Conservation (phyloP, 495 filamentous ascomycete species). For the Penicillium diatomitis region DNA sequence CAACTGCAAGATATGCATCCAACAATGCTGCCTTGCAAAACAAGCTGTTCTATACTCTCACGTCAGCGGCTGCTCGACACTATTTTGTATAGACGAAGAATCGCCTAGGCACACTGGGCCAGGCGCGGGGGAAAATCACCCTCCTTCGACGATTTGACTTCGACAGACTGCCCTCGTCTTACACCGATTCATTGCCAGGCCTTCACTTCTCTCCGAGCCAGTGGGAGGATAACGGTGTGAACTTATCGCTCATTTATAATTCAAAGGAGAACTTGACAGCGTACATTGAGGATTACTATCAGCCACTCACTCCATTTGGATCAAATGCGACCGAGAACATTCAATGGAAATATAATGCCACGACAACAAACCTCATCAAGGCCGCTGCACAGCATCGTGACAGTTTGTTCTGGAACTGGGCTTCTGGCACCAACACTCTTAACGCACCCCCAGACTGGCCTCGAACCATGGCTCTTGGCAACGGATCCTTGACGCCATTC, state of each 20-base stretch:
- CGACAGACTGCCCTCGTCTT: conserved; percentile 20
- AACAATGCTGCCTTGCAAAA: conserved; percentile 31
- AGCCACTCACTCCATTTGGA: conserved; percentile 15
- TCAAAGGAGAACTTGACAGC: conserved; percentile 21
- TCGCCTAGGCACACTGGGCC: conserved; percentile 27
- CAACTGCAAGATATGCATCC: conserved; percentile 10
- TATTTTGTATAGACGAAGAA: conserved; percentile 32
- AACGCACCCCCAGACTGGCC: conserved; percentile 37
- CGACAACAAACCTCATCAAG: conserved; percentile 18
- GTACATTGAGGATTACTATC: conserved; percentile 38
- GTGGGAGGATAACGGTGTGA: conserved; percentile 29
- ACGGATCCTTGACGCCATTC: conserved; percentile 26
- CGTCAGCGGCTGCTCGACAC: conserved; percentile 21
- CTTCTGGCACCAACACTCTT: conserved; percentile 33
- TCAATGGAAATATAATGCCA: conserved; percentile 34
- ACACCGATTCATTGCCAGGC: conserved; percentile 24
- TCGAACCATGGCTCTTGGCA: conserved; percentile 39
- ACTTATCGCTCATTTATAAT: conserved; percentile 29
- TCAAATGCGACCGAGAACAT: conserved; percentile 27
- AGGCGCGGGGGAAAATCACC: conserved; percentile 34
- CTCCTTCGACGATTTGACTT: conserved; percentile 34
- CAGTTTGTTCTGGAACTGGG: conserved; percentile 42
- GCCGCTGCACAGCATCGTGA: conserved; percentile 20
- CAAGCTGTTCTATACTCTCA: conserved; percentile 23
- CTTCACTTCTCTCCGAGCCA: conserved; percentile 31